Evolutionary conservation across 2,329 filamentous ascomycete species (phyloP).

Genomic region (Neonectria magnoliae): DNA sequence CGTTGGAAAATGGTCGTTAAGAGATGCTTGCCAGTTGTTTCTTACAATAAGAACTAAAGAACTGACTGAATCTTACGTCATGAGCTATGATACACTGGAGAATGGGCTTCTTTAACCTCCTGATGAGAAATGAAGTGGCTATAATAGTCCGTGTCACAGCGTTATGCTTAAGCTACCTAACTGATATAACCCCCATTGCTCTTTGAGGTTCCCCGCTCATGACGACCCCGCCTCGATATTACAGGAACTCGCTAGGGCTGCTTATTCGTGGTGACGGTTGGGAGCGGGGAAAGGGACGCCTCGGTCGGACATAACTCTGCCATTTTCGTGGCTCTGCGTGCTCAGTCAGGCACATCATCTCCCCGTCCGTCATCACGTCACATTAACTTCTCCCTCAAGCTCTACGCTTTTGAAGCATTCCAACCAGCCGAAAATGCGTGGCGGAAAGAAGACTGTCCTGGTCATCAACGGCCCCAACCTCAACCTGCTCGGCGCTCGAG

Average conservation of each 20-base stretch:
- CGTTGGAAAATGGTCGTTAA: too few relatives aligned
- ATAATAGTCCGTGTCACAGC: background rate
- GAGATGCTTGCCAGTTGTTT: too few relatives aligned
- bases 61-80: too few relatives aligned
- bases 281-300: background rate
- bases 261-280: background rate
- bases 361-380: too few relatives aligned
- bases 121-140: too few relatives aligned
- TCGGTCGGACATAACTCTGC: background rate
- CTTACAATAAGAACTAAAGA: too few relatives aligned
- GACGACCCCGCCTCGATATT: background rate
- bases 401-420: background rate
- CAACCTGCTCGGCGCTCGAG: slow-evolving; percentile 4
- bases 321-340: background rate
- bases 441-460: slow-evolving; percentile 1
- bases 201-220: background rate
- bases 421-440: background rate
- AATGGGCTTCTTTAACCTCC: too few relatives aligned
- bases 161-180: background rate
- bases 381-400: background rate
- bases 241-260: background rate
- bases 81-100: too few relatives aligned
- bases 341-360: background rate
- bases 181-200: too few relatives aligned
- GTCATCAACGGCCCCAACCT: slow-evolving; percentile 13